phyloP scores from a whole-genome alignment of 306 rosid species.

The Quercus berberidifolia region DNA sequence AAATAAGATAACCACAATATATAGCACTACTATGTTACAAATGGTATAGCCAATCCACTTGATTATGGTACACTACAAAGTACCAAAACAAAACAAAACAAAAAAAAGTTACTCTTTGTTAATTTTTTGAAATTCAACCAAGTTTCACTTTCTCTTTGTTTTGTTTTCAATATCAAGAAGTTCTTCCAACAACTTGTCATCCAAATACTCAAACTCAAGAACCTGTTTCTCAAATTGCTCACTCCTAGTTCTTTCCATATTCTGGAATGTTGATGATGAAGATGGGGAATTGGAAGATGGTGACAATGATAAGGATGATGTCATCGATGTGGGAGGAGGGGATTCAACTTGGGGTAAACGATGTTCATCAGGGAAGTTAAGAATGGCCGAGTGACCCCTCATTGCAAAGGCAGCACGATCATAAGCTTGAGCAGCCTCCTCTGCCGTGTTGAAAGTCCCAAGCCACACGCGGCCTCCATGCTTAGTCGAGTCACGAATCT shows the following conservation, averaged over 20 bases:
- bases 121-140: background rate
- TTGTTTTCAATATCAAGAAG: slow-evolving; percentile 46
- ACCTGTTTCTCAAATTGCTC: slow-evolving; percentile 30
- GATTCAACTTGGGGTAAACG: background rate
- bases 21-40: background rate
- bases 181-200: slow-evolving; percentile 63
- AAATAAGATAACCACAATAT: background rate
- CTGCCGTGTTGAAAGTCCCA: slow-evolving; percentile 56
- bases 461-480: slow-evolving; percentile 65
- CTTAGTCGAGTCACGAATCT: slow-evolving; percentile 32
- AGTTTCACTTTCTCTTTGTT: background rate
- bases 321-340: slow-evolving; percentile 1
- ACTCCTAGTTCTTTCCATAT: background rate
- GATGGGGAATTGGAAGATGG: slow-evolving; percentile 8
- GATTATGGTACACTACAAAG: no score
- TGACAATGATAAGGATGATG: background rate
- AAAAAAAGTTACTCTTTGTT: no score
- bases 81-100: no score
- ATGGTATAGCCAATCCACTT: background rate
- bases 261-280: slow-evolving; percentile 5
- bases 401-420: slow-evolving; percentile 61
- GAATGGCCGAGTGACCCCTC: slow-evolving; percentile 64
- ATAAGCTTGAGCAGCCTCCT: slow-evolving; percentile 73
- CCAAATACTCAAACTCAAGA: slow-evolving; percentile 56
- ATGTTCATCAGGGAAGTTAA: slow-evolving; percentile 63